phyloP scores from a whole-genome alignment of 192 early-diverging fungal genomes.

The Dissophora globulifera region DNA sequence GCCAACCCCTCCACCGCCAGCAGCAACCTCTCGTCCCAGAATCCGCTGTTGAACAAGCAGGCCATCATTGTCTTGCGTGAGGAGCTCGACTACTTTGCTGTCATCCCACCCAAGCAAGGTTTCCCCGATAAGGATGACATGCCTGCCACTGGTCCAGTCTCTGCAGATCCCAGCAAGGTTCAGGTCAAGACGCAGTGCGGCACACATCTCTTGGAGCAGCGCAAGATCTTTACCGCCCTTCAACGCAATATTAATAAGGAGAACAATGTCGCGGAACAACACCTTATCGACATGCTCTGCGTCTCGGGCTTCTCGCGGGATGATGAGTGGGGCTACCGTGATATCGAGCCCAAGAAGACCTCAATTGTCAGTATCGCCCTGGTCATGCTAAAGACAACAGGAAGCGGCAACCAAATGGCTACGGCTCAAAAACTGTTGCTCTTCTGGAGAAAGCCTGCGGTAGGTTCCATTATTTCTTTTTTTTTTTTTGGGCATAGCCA shows the following conservation, averaged over 20 bases:
- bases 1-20: slow-evolving; percentile 32
- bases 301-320: slow-evolving; percentile 78
- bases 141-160: slow-evolving; percentile 32
- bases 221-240: slow-evolving; percentile 79
- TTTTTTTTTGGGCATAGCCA: slow-evolving; percentile 10
- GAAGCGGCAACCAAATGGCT: slow-evolving; percentile 72
- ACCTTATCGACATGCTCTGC: slow-evolving; percentile 86
- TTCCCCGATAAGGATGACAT: slow-evolving; percentile 37
- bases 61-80: slow-evolving; percentile 82
- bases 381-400: slow-evolving; percentile 76
- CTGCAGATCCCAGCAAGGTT: slow-evolving; percentile 15
- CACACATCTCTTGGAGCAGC: slow-evolving; percentile 70
- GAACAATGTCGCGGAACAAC: slow-evolving; percentile 75
- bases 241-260: slow-evolving; percentile 78
- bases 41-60: slow-evolving; percentile 65
- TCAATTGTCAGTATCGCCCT: slow-evolving; percentile 75
- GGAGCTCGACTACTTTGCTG: slow-evolving; percentile 83
- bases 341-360: slow-evolving; percentile 73
- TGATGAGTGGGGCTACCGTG: slow-evolving; percentile 80
- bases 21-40: slow-evolving; percentile 50
- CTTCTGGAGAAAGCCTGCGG: slow-evolving; percentile 87
- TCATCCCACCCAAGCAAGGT: slow-evolving; percentile 55
- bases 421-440: slow-evolving; percentile 80
- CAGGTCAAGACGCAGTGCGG: slow-evolving; percentile 71
- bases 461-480: slow-evolving; percentile 42